Evolutionary conservation across 768 basidiomycete species (phyloP).

Genomic region (Candolleomyces efflorescens): DNA sequence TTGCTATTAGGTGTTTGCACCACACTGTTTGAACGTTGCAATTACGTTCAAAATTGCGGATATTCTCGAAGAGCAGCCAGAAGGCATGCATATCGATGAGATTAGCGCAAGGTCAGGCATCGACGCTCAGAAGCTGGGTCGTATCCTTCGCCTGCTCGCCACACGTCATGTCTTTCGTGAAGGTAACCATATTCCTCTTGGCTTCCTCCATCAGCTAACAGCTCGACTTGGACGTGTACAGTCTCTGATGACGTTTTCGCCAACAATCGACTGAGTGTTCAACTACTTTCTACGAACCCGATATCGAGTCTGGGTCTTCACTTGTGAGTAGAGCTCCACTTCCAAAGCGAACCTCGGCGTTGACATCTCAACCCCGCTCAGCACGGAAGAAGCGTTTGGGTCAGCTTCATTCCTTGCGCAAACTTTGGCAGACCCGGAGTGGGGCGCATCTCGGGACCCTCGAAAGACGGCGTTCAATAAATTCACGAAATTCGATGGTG

Average conservation of each 20-base stretch:
- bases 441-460: constrained; percentile 21
- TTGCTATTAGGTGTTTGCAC: constrained; percentile 21
- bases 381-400: constrained; percentile 19
- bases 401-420: constrained; percentile 26
- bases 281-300: constrained; percentile 18
- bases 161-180: constrained; percentile 36
- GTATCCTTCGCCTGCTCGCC: constrained; percentile 35
- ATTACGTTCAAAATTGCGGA: constrained; percentile 34
- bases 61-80: constrained; percentile 28
- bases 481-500: constrained; percentile 14
- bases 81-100: constrained; percentile 32
- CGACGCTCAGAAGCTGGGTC: constrained; percentile 30
- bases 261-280: constrained; percentile 37
- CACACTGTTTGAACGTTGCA: constrained; percentile 30
- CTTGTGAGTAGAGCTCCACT: constrained; percentile 14
- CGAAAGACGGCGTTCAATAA: constrained; percentile 23
- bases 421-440: constrained; percentile 29
- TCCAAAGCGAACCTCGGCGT: not conserved
- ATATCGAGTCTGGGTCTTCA: constrained; percentile 22
- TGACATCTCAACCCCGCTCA: not conserved
- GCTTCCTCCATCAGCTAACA: not conserved
- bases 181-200: constrained; percentile 12
- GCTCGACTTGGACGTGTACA: constrained; percentile 3
- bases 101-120: constrained; percentile 26
- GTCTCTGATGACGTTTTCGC: constrained; percentile 33